Evolutionary conservation across 2,329 filamentous ascomycete genomes (phyloP).

Genomic region (Helicocarpus griseus): DNA sequence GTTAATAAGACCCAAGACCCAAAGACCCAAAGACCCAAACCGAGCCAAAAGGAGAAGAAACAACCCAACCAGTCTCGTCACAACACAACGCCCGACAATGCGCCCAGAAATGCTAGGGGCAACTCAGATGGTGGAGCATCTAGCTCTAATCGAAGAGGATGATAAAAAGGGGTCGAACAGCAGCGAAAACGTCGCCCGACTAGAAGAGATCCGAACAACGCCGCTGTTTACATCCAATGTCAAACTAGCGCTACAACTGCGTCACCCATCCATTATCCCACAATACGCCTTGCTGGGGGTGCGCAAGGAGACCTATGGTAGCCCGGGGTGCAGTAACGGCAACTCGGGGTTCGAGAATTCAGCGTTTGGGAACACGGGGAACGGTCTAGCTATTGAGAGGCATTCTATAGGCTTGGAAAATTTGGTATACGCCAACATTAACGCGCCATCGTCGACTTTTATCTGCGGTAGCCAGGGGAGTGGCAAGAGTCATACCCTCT

Average conservation of each 20-base stretch:
- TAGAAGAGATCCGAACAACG: conserved; percentile 12
- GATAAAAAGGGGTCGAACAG: conserved; percentile 6
- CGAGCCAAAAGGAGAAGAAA: neutral
- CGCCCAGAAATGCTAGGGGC: neutral
- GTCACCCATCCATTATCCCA: conserved; percentile 5
- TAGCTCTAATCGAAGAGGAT: conserved; percentile 7
- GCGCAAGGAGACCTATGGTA: conserved; percentile 12
- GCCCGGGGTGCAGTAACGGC: conserved; percentile 6
- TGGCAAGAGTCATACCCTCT: conserved; percentile 53
- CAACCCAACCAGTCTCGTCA: neutral
- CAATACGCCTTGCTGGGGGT: conserved; percentile 20
- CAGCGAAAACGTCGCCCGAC: neutral
- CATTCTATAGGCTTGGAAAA: conserved; percentile 6
- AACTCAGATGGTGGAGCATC: neutral
- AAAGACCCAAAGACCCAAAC: neutral
- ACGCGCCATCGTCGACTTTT: conserved; percentile 49
- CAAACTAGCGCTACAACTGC: neutral
- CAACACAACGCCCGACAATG: neutral
- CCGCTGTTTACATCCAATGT: conserved; percentile 12
- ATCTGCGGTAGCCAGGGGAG: conserved; percentile 55
- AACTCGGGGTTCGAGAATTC: no score
- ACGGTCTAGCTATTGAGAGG: no score
- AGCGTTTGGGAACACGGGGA: no score
- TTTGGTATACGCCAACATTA: conserved; percentile 38
- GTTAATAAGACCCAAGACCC: neutral